Conservation (phyloP, 2,329 filamentous ascomycete genomes). For the Cladosporium oxysporum region DNA sequence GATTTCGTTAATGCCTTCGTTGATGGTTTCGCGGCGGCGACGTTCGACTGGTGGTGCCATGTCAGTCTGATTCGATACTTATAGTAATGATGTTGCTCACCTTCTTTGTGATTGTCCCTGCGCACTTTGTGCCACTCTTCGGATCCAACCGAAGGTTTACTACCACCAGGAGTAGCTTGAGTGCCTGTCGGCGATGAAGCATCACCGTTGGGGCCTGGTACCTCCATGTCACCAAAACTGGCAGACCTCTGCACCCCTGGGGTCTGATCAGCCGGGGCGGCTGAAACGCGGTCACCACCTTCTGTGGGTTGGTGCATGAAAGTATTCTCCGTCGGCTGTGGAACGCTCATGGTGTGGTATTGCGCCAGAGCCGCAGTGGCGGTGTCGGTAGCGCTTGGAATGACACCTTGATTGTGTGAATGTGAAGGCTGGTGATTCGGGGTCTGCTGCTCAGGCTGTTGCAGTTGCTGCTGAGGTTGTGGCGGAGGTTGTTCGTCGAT, state of each 20-base stretch:
- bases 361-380: constrained; percentile 57
- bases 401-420: constrained; percentile 27
- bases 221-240: constrained; percentile 21
- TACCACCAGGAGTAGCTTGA: constrained; percentile 42
- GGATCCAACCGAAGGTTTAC: constrained; percentile 87
- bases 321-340: constrained; percentile 56
- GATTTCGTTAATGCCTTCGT: constrained; percentile 97
- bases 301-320: constrained; percentile 37
- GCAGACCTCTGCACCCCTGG: constrained; percentile 24
- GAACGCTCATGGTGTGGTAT: constrained; percentile 58
- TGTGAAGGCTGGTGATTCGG: constrained; percentile 22
- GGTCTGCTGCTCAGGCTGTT: constrained; percentile 20
- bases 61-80: constrained; percentile 17
- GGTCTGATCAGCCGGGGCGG: constrained; percentile 22
- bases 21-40: constrained; percentile 94
- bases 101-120: constrained; percentile 98
- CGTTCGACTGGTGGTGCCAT: constrained; percentile 72
- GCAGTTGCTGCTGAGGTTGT: constrained; percentile 15
- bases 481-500: constrained; percentile 1
- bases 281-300: constrained; percentile 24
- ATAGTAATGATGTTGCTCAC: constrained; percentile 51
- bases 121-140: constrained; percentile 98
- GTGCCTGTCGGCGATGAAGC: constrained; percentile 38
- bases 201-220: constrained; percentile 8
- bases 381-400: constrained; percentile 56